These are phyloP conservation scores for Jatropha podagrica DNA, from an alignment of 441 rosid genomes.

Conservation along the genomic window DNA sequence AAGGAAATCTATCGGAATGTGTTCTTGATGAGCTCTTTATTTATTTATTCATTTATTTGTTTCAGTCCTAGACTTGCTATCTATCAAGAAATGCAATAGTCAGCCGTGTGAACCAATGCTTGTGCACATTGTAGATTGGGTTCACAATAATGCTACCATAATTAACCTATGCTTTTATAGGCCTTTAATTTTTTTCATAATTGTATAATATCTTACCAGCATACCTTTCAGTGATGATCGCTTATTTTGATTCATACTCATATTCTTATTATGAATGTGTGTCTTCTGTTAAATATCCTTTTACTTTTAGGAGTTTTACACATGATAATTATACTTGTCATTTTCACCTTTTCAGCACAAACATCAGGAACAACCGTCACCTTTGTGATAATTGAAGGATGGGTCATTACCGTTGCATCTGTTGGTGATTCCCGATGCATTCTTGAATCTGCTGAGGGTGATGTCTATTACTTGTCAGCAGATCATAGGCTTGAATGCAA, in stretches of 20 bases:
- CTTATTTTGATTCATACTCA: background rate
- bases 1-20: too few relatives aligned
- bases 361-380: constrained; percentile 97
- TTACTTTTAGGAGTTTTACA: background rate
- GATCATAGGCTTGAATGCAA: constrained; percentile 96
- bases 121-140: background rate
- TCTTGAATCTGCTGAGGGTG: constrained; percentile 95
- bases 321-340: background rate
- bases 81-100: background rate
- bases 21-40: too few relatives aligned
- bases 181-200: background rate
- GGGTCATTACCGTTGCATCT: constrained; percentile 92
- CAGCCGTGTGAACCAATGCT: background rate
- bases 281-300: background rate
- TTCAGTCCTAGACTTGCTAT: background rate
- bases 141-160: background rate
- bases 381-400: constrained; percentile 88
- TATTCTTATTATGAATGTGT: background rate
- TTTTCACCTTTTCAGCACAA: constrained; percentile 55
- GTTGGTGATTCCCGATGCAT: constrained; percentile 98
- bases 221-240: background rate
- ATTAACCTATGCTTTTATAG: background rate
- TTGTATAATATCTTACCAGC: background rate
- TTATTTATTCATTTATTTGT: too few relatives aligned
- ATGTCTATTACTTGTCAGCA: constrained; percentile 79